Base-by-base conservation (phyloP, 2,329 filamentous ascomycete genomes). In the Talaromyces atroroseus region DNA sequence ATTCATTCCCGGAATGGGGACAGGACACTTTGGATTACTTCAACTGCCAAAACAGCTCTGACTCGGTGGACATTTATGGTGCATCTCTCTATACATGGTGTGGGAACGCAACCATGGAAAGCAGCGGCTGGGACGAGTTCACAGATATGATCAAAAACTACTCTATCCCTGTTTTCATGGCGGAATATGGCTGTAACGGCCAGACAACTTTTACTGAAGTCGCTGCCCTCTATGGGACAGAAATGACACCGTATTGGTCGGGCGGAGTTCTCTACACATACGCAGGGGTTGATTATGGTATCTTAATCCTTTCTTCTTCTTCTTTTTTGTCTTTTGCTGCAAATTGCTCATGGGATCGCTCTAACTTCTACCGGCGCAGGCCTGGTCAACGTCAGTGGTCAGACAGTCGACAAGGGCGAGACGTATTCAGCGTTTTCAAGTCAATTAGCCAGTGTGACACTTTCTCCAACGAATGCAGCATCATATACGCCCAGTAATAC, bases 241-340 rank as follows among this genome's bases (percentile, higher is more conserved):
- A 89, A 50, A 96, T 97, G 92, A 88, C 84, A 14, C 74, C 73
- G 6, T 89, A 95, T 66, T 92, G 92, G 84, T 95, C 89, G 48
- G 92, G 92, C 63, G 92, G 92, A 74, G 95, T 97, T 63, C 90
- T 96, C 69, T 97, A 96, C 82, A 94, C 95, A 90, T 97, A 92
- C 79, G 91, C 82, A 95, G 77, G 90, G 95, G 73, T 76, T 74
- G 79, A 96, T 71, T 66, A 63, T 49, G 65, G 65, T 66, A 57
- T 34, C 32, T n/a, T 49, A 36, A 7, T 49, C 18, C 20, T n/a
- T 5, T 12, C 23, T 10, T 8, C 8, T 29, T 11, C 26, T 5
- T 29, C 26, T 26, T 7, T 11, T 29, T 29, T 29, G 6, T 8
- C 26, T 29, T 29, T 29, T 29, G 26, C 26, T 29, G 26, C 26